Conservation (phyloP, 2,329 filamentous ascomycete species). For the Stenocarpella maydis region DNA sequence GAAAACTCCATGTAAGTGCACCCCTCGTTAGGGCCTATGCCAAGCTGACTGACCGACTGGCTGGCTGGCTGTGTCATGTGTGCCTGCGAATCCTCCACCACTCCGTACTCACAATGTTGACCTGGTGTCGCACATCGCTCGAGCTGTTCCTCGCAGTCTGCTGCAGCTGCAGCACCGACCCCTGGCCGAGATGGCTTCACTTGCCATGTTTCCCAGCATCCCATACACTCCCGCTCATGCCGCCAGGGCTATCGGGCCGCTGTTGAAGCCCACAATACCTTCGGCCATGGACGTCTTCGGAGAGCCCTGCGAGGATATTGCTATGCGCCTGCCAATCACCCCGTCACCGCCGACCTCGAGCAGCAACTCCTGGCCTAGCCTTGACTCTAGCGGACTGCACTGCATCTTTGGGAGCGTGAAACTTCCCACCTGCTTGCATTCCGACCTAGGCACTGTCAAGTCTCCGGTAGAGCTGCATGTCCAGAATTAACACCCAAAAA, state of each 20-base stretch:
- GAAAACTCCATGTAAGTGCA: background rate
- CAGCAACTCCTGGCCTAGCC: conserved; percentile 23
- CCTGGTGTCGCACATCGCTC: no score
- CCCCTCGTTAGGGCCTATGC: background rate
- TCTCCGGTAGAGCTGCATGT: conserved; percentile 29
- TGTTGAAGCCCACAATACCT: conserved; percentile 35
- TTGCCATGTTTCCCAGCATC: background rate
- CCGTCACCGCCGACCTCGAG: conserved; percentile 31
- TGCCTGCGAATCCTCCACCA: background rate
- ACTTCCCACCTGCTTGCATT: conserved; percentile 15
- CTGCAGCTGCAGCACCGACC: background rate
- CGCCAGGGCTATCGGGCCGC: background rate
- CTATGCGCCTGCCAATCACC: conserved; percentile 34
- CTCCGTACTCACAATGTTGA: no score
- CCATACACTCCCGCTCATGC: background rate
- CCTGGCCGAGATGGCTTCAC: background rate
- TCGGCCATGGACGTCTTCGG: conserved; percentile 19
- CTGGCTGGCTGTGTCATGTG: background rate
- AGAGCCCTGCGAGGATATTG: conserved; percentile 9
- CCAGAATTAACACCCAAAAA: background rate
- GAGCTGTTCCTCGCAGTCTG: no score
- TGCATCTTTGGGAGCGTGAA: conserved; percentile 18
- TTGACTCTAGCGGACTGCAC: background rate
- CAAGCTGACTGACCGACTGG: no score
- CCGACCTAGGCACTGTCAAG: conserved; percentile 19